Evolutionary conservation across 768 basidiomycete species (phyloP).

Genomic region (Xerocomellus amylosporus): DNA sequence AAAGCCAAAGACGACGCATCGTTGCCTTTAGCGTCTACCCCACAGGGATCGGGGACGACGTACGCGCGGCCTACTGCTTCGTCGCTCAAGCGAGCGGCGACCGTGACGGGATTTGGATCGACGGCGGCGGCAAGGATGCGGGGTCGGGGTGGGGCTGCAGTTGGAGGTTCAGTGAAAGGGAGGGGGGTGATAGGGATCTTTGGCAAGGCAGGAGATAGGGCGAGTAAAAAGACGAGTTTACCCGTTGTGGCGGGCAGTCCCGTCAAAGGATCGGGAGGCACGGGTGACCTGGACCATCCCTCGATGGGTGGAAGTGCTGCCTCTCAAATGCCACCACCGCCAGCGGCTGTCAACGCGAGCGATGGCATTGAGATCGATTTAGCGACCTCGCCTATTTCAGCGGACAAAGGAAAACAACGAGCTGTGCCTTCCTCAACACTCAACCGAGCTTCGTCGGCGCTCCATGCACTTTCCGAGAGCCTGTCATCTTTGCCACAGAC

Average conservation of each 20-base stretch:
- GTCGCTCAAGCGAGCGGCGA: slow-evolving; percentile 28
- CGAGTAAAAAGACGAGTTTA: slow-evolving; percentile 43
- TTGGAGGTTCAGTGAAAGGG: slow-evolving; percentile 3
- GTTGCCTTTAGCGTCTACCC: slow-evolving; percentile 3
- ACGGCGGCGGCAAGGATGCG: background rate
- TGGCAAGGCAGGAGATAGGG: slow-evolving; percentile 27
- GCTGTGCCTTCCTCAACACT: slow-evolving; percentile 17
- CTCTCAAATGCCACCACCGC: slow-evolving; percentile 15
- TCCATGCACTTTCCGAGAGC: slow-evolving; percentile 61
- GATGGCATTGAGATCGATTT: slow-evolving; percentile 11
- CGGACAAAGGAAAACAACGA: slow-evolving; percentile 25
- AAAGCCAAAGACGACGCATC: slow-evolving; percentile 25
- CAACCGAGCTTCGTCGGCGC: slow-evolving; percentile 39
- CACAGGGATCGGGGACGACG: slow-evolving; percentile 1
- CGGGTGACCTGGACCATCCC: background rate
- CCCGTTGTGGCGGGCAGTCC: slow-evolving; percentile 47
- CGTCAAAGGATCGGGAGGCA: slow-evolving; percentile 36
- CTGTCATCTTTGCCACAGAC: slow-evolving; percentile 49
- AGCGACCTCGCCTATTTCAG: slow-evolving; percentile 13
- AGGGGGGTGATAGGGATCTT: slow-evolving; percentile 22
- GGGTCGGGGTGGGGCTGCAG: background rate
- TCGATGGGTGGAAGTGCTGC: background rate
- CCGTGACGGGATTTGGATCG: slow-evolving; percentile 13
- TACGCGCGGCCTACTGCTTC: slow-evolving; percentile 33
- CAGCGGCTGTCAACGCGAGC: slow-evolving; percentile 1